These are phyloP conservation scores for Pisolithus marmoratus DNA, from an alignment of 768 basidiomycete genomes.

Conservation along the genomic window DNA sequence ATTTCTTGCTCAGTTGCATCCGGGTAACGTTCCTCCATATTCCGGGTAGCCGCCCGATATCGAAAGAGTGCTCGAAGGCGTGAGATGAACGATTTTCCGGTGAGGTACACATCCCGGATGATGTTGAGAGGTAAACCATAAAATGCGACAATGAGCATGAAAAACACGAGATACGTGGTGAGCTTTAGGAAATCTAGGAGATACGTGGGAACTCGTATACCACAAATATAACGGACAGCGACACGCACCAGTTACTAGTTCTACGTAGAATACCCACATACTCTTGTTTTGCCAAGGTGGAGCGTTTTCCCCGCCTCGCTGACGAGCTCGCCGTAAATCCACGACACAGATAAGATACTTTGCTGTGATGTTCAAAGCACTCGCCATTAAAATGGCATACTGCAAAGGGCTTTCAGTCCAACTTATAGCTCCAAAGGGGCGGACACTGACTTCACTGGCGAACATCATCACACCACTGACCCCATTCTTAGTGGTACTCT, in stretches of 20 bases:
- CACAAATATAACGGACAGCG: not conserved
- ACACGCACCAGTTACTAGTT: conserved; percentile 75
- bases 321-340: conserved; percentile 75
- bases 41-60: conserved; percentile 89
- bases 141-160: conserved; percentile 87
- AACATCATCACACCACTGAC: conserved; percentile 93
- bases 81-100: conserved; percentile 85
- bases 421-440: not conserved
- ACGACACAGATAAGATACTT: conserved; percentile 80
- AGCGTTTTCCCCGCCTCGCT: conserved; percentile 75
- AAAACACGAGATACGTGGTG: conserved; percentile 88
- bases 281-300: conserved; percentile 97
- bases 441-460: conserved; percentile 73
- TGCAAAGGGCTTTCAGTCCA: conserved; percentile 27
- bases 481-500: conserved; percentile 72
- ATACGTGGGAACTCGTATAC: conserved; percentile 6
- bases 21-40: conserved; percentile 96
- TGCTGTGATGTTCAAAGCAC: conserved; percentile 65
- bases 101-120: conserved; percentile 94
- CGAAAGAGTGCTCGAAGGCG: conserved; percentile 84
- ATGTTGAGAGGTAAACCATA: conserved; percentile 96
- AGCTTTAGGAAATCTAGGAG: conserved; percentile 86
- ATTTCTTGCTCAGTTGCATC: conserved; percentile 87
- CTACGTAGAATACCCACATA: conserved; percentile 95
- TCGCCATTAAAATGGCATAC: conserved; percentile 88